Evolutionary conservation across 2,329 filamentous ascomycete genomes (phyloP).

Genomic region (Alternaria sp.): DNA sequence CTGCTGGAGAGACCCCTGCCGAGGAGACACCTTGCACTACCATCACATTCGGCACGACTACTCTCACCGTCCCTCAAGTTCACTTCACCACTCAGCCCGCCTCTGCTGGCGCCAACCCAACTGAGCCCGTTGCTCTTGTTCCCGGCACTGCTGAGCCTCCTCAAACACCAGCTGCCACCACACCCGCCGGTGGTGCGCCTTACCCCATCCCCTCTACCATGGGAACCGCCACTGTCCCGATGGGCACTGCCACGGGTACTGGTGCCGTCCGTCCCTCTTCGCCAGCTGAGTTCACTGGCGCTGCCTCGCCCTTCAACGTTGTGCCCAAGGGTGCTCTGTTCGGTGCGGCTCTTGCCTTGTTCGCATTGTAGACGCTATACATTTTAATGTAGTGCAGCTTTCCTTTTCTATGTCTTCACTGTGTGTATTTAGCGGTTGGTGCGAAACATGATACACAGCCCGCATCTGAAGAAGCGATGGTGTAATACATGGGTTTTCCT

Average conservation of each 20-base stretch:
- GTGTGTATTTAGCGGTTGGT: neutral
- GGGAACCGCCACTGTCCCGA: conserved; percentile 20
- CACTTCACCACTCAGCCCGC: conserved; percentile 50
- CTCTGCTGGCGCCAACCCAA: conserved; percentile 34
- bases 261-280: conserved; percentile 24
- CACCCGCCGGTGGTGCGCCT: conserved; percentile 16
- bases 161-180: conserved; percentile 35
- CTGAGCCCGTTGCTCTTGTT: conserved; percentile 45
- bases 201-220: conserved; percentile 35
- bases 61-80: conserved; percentile 55
- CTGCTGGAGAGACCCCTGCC: conserved; percentile 7
- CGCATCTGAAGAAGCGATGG: neutral
- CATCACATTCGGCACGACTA: conserved; percentile 52
- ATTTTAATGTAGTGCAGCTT: neutral
- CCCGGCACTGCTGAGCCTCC: conserved; percentile 40
- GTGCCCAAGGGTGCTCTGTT: conserved; percentile 31
- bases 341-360: conserved; percentile 40
- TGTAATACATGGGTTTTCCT: neutral
- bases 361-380: conserved; percentile 38
- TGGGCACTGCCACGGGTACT: conserved; percentile 33
- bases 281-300: conserved; percentile 44
- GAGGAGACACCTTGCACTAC: conserved; percentile 41
- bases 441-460: neutral
- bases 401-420: neutral
- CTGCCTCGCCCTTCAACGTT: conserved; percentile 34